phyloP scores from a whole-genome alignment of 768 basidiomycete genomes.

The Kwoniella europaea region DNA sequence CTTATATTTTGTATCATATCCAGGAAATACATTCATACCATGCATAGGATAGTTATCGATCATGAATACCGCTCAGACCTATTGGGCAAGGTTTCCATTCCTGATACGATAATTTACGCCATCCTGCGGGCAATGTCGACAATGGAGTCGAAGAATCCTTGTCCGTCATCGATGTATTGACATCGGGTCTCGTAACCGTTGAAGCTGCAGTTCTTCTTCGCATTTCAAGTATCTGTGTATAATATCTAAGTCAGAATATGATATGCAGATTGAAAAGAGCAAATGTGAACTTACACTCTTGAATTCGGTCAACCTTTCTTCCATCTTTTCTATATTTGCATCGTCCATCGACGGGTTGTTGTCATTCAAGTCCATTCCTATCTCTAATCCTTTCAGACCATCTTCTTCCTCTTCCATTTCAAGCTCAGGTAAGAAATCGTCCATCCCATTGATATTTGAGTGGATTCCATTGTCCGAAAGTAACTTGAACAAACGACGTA shows the following conservation, averaged over 20 bases:
- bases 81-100: slow-evolving; percentile 23
- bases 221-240: background rate
- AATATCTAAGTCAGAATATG: too few relatives aligned
- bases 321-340: slow-evolving; percentile 17
- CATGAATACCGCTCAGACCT: slow-evolving; percentile 6
- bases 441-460: background rate
- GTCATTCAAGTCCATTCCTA: background rate
- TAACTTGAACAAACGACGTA: slow-evolving; percentile 8
- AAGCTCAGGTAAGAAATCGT: background rate
- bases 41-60: slow-evolving; percentile 8
- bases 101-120: slow-evolving; percentile 10
- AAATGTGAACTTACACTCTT: slow-evolving; percentile 15
- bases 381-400: slow-evolving; percentile 12
- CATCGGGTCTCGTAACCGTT: background rate
- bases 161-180: background rate
- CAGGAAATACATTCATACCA: background rate
- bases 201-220: background rate
- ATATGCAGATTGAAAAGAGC: background rate
- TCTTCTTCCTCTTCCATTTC: slow-evolving; percentile 5
- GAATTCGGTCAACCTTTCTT: slow-evolving; percentile 18
- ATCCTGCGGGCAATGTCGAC: slow-evolving; percentile 5
- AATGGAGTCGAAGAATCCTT: background rate
- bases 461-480: background rate
- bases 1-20: background rate
- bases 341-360: background rate